Evolutionary conservation across 2,329 filamentous ascomycete genomes (phyloP).

Genomic region (Diplodia sapinea): DNA sequence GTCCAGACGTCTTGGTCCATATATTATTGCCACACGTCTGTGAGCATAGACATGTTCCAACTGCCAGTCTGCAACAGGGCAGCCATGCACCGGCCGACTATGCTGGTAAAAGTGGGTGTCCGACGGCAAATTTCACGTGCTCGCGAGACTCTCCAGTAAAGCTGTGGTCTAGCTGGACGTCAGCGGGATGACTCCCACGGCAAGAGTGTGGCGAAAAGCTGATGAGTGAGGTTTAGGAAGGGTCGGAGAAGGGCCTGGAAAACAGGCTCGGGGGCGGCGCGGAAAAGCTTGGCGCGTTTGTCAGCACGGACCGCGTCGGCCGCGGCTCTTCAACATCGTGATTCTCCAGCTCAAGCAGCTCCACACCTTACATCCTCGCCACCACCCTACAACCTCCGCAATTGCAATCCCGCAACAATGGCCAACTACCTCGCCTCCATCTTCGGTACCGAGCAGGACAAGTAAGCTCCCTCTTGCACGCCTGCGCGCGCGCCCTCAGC

Average conservation of each 20-base stretch:
- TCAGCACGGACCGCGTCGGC: slow-evolving; percentile 26
- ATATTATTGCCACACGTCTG: too few relatives aligned
- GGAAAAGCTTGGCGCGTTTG: slow-evolving; percentile 29
- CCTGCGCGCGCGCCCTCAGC: background rate
- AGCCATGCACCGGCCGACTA: background rate
- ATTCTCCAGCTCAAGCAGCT: slow-evolving; percentile 22
- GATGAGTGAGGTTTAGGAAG: background rate
- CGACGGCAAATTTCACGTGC: background rate
- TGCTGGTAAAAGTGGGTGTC: background rate
- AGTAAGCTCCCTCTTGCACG: slow-evolving; percentile 38
- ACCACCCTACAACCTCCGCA: background rate
- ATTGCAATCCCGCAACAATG: slow-evolving; percentile 59
- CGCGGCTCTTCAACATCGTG: slow-evolving; percentile 19
- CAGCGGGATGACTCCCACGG: background rate
- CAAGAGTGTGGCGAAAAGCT: background rate
- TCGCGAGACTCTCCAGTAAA: background rate
- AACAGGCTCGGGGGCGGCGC: background rate
- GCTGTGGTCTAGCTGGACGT: background rate
- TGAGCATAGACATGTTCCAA: too few relatives aligned
- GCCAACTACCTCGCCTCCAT: slow-evolving; percentile 99
- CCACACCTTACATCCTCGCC: slow-evolving; percentile 23
- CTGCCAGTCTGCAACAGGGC: background rate
- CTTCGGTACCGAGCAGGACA: slow-evolving; percentile 99
- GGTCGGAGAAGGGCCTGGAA: slow-evolving; percentile 16
- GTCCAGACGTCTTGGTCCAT: background rate